Percentiles rank a stretch among this genome's conserved stretches.
These are phyloP conservation scores for Talaromyces piceae DNA, from an alignment of 2,329 filamentous ascomycete genomes.

Conservation along the genomic window DNA sequence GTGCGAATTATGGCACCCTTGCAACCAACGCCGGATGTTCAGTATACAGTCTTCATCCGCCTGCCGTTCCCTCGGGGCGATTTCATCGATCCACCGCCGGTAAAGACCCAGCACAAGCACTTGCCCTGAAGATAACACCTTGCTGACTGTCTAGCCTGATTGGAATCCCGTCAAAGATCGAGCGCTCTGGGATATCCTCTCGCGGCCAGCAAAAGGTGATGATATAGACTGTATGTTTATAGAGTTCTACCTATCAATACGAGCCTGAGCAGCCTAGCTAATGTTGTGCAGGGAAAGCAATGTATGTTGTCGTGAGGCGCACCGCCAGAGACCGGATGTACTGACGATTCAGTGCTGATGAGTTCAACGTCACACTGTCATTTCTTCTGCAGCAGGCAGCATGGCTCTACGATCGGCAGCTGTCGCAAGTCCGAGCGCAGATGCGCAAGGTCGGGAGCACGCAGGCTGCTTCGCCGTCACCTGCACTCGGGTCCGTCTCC, in stretches of 20 bases:
- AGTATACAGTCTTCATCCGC: slow-evolving; percentile 68
- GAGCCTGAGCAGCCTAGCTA: too few relatives aligned
- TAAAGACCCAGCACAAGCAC: slow-evolving; percentile 39
- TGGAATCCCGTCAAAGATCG: slow-evolving; percentile 87
- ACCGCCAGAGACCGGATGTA: not conserved
- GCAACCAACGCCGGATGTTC: not conserved
- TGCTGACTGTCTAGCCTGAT: slow-evolving; percentile 53
- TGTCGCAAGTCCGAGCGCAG: slow-evolving; percentile 82
- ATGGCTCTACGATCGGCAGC: slow-evolving; percentile 85
- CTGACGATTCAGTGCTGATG: slow-evolving; percentile 50
- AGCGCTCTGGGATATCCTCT: slow-evolving; percentile 82
- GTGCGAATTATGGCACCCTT: not conserved
- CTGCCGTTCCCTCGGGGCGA: slow-evolving; percentile 81
- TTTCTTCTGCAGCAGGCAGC: slow-evolving; percentile 91
- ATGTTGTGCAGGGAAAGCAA: slow-evolving; percentile 57
- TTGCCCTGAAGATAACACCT: slow-evolving; percentile 2
- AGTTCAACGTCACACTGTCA: slow-evolving; percentile 76
- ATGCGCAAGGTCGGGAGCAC: slow-evolving; percentile 58
- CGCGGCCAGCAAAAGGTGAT: slow-evolving; percentile 65
- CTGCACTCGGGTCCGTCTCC: slow-evolving; percentile 35
- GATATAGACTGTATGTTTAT: slow-evolving; percentile 73
- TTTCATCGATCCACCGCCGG: slow-evolving; percentile 84
- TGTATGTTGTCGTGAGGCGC: slow-evolving; percentile 44
- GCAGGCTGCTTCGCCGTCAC: slow-evolving; percentile 37
- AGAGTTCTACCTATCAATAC: not conserved